Evolutionary conservation across 1,284 basidiomycete genomes (phyloP).

Genomic region (Flammula alnicola): DNA sequence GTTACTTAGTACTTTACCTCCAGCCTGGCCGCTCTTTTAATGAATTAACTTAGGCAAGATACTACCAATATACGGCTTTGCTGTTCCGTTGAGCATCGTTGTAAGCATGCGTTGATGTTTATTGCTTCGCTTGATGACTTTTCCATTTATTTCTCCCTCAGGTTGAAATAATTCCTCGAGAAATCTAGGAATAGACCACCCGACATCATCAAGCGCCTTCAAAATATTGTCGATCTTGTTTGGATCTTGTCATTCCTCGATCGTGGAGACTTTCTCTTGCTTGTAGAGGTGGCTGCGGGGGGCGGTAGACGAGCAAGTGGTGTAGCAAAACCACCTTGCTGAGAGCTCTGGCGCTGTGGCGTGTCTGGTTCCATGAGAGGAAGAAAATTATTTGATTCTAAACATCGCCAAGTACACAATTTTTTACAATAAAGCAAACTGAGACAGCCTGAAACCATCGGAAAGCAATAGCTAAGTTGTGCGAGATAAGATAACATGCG

Average conservation of each 20-base stretch:
- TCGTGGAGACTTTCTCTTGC: neutral
- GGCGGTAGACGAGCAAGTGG: neutral
- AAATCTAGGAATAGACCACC: slow-evolving; percentile 10
- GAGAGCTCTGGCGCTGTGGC: too few species aligned
- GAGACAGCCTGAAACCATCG: too few species aligned
- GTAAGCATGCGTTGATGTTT: neutral
- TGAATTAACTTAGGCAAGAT: too few species aligned
- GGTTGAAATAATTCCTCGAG: slow-evolving; percentile 6
- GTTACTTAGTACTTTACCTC: too few species aligned
- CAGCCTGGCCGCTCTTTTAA: too few species aligned
- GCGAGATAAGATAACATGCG: too few species aligned
- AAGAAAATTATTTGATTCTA: too few species aligned
- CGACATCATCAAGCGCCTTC: neutral
- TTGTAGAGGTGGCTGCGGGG: neutral
- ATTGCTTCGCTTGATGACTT: slow-evolving; percentile 8
- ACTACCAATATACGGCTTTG: slow-evolving; percentile 14
- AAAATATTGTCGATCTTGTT: slow-evolving; percentile 9
- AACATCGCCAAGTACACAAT: too few species aligned
- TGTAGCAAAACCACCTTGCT: neutral
- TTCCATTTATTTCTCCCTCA: neutral
- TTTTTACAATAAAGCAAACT: too few species aligned
- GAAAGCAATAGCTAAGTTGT: too few species aligned
- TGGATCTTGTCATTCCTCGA: too few species aligned
- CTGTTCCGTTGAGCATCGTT: slow-evolving; percentile 11
- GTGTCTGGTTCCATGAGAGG: too few species aligned